These are phyloP conservation scores for Murraya paniculata DNA, from an alignment of 345 rosid genomes.

Conservation along the genomic window DNA sequence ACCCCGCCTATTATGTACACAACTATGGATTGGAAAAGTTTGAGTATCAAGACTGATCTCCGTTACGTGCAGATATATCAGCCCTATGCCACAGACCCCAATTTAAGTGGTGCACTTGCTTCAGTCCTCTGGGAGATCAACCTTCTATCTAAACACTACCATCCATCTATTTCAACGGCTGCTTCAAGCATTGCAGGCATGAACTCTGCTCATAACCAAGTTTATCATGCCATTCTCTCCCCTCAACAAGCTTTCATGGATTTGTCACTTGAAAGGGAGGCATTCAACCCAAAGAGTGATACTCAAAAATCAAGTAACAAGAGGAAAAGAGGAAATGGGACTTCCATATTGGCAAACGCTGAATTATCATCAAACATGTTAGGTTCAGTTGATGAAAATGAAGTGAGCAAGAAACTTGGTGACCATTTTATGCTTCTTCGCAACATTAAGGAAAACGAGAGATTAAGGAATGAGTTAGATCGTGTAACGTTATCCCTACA, in stretches of 20 bases:
- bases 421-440: conserved; percentile 51
- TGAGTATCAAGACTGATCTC: too few species aligned
- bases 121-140: conserved; percentile 91
- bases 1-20: not conserved
- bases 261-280: conserved; percentile 52
- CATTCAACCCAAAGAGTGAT: conserved; percentile 38
- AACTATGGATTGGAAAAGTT: not conserved
- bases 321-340: conserved; percentile 43
- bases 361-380: conserved; percentile 10
- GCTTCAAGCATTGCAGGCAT: conserved; percentile 61
- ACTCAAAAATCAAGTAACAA: conserved; percentile 45
- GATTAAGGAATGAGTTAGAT: conserved; percentile 44
- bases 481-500: conserved; percentile 29
- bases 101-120: conserved; percentile 88
- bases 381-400: conserved; percentile 37
- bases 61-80: conserved; percentile 62
- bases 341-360: conserved; percentile 2
- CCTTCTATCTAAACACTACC: conserved; percentile 76
- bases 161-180: conserved; percentile 62
- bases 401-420: conserved; percentile 49
- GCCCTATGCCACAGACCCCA: conserved; percentile 81
- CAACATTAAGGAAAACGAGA: conserved; percentile 60
- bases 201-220: conserved; percentile 60
- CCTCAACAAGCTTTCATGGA: conserved; percentile 80
- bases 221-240: conserved; percentile 41